Evolutionary conservation across 352 stramenopile genomes (phyloP).

Genomic region (Globisporangium recalcitrans): DNA sequence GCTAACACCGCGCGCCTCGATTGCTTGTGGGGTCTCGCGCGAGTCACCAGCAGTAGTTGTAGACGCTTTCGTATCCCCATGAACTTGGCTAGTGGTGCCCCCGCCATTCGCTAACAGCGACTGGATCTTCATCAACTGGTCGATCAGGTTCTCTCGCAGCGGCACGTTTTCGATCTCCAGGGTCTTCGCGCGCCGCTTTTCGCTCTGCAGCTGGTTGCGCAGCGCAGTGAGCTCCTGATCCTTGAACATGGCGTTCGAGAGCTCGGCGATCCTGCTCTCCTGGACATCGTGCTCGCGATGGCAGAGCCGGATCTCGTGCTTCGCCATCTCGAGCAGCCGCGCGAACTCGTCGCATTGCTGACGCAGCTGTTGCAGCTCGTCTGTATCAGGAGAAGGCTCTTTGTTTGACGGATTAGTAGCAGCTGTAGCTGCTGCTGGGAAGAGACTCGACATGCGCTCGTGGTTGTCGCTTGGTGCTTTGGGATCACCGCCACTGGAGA

Average conservation of each 20-base stretch:
- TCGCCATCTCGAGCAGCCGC: slow-evolving; percentile 58
- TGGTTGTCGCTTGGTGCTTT: not conserved
- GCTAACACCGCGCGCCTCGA: not conserved
- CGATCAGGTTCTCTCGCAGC: slow-evolving; percentile 40
- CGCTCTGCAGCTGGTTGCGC: slow-evolving; percentile 49
- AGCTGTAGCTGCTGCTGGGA: not conserved
- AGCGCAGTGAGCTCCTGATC: slow-evolving; percentile 47
- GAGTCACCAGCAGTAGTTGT: not conserved
- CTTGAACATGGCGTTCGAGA: slow-evolving; percentile 44
- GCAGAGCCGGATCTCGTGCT: slow-evolving; percentile 65
- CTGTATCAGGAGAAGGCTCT: not conserved
- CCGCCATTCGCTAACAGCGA: slow-evolving; percentile 29
- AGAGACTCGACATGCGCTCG: slow-evolving; percentile 9
- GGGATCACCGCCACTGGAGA: not conserved
- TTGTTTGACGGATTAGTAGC: not conserved
- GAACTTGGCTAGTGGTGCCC: not conserved
- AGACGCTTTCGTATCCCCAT: not conserved
- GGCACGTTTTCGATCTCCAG: slow-evolving; percentile 56
- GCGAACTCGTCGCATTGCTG: slow-evolving; percentile 47
- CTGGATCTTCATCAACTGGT: slow-evolving; percentile 49
- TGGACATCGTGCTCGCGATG: slow-evolving; percentile 53
- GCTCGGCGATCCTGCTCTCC: slow-evolving; percentile 37
- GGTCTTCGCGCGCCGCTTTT: slow-evolving; percentile 55
- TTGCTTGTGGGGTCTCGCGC: not conserved
- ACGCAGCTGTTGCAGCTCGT: slow-evolving; percentile 36